These are phyloP conservation scores for Agrocybe pediades DNA, from an alignment of 768 basidiomycete genomes.

Conservation along the genomic window DNA sequence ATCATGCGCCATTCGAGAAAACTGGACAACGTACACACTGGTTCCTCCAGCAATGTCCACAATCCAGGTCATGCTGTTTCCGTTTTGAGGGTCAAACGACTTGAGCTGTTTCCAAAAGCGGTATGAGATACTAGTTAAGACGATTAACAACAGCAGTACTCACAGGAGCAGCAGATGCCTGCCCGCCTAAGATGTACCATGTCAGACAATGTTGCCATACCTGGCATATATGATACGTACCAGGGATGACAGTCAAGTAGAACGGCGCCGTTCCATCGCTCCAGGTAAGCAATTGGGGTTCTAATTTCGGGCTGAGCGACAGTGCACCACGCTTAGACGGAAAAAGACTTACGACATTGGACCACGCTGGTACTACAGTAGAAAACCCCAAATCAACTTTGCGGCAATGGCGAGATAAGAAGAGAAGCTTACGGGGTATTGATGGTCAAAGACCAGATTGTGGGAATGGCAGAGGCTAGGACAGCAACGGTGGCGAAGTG, in stretches of 20 bases:
- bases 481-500: constrained; percentile 34
- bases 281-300: constrained; percentile 63
- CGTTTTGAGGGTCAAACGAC: constrained; percentile 47
- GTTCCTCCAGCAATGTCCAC: constrained; percentile 49
- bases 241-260: constrained; percentile 62
- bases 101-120: constrained; percentile 46
- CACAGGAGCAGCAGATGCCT: constrained; percentile 54
- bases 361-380: constrained; percentile 29
- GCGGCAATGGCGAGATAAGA: constrained; percentile 1
- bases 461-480: constrained; percentile 38
- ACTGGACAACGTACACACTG: constrained; percentile 42
- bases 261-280: constrained; percentile 53
- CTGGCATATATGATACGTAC: constrained; percentile 35
- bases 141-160: too few species aligned
- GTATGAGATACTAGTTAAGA: constrained; percentile 11
- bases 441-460: constrained; percentile 48
- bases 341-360: constrained; percentile 49
- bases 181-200: constrained; percentile 43
- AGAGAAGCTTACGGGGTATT: constrained; percentile 63
- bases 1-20: not conserved
- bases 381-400: not conserved
- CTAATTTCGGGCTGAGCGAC: constrained; percentile 32
- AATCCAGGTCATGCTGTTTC: constrained; percentile 51
- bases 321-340: not conserved
- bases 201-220: not conserved